These are phyloP conservation scores for Blastobotrys persicus DNA, from an alignment of 1,139 yeast genomes.

Conservation along the genomic window DNA sequence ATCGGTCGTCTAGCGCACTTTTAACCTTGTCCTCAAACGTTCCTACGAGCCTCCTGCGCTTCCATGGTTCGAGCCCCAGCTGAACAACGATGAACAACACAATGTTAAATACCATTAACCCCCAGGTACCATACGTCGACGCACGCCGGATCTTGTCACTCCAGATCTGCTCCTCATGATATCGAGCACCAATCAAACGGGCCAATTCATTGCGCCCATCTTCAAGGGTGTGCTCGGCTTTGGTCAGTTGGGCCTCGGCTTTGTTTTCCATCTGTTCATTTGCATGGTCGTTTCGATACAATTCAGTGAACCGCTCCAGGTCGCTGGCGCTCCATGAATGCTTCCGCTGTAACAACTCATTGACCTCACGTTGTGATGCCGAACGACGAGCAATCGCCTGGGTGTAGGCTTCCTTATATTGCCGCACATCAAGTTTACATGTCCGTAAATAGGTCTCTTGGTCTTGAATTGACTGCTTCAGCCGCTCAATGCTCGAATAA, in stretches of 20 bases:
- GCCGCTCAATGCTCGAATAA: slow-evolving; percentile 72
- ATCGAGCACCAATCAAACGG: slow-evolving; percentile 76
- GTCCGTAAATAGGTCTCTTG: slow-evolving; percentile 47
- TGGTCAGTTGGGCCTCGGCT: slow-evolving; percentile 50
- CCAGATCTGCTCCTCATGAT: slow-evolving; percentile 98
- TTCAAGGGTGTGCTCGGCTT: slow-evolving; percentile 66
- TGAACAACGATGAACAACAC: slow-evolving; percentile 77
- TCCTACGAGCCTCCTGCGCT: slow-evolving; percentile 71
- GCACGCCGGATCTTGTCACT: slow-evolving; percentile 92
- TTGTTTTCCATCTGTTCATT: slow-evolving; percentile 61
- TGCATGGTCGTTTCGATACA: slow-evolving; percentile 78
- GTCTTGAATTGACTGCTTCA: slow-evolving; percentile 59
- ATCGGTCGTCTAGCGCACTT: slow-evolving; percentile 43
- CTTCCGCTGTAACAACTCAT: slow-evolving; percentile 83
- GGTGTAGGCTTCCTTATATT: slow-evolving; percentile 54
- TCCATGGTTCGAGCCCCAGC: slow-evolving; percentile 91
- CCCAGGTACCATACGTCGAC: slow-evolving; percentile 96
- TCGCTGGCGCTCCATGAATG: slow-evolving; percentile 77
- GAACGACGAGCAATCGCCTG: slow-evolving; percentile 66
- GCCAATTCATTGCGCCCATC: slow-evolving; percentile 67
- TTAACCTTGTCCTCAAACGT: slow-evolving; percentile 81
- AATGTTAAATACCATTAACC: slow-evolving; percentile 84
- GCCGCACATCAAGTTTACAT: slow-evolving; percentile 50
- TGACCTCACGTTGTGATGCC: slow-evolving; percentile 77
- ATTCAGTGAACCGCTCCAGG: slow-evolving; percentile 75